These are phyloP conservation scores for Penicillium chermesinum DNA, from an alignment of 495 filamentous ascomycete genomes.

Conservation along the genomic window DNA sequence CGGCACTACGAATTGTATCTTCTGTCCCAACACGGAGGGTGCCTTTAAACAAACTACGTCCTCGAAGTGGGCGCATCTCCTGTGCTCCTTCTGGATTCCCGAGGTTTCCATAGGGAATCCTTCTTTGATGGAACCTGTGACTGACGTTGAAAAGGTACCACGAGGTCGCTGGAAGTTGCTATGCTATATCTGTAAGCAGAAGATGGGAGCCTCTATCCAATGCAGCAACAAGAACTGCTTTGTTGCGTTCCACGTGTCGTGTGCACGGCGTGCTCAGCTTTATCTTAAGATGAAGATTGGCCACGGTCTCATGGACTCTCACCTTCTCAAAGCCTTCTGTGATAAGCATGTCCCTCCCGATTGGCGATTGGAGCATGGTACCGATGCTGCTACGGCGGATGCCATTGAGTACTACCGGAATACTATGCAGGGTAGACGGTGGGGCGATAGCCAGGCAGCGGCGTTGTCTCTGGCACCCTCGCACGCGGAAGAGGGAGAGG, in stretches of 20 bases:
- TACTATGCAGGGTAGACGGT: slow-evolving; percentile 77
- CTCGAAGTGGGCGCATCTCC: slow-evolving; percentile 91
- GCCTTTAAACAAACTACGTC: slow-evolving; percentile 97
- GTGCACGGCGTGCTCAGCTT: slow-evolving; percentile 79
- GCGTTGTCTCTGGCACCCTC: slow-evolving; percentile 72
- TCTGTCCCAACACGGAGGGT: slow-evolving; percentile 95
- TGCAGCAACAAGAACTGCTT: slow-evolving; percentile 97
- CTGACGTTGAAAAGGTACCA: slow-evolving; percentile 95
- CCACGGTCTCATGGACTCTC: slow-evolving; percentile 85
- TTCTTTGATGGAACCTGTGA: slow-evolving; percentile 96
- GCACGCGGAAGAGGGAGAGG: slow-evolving; percentile 41
- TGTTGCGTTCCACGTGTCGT: slow-evolving; percentile 97
- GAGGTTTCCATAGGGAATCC: slow-evolving; percentile 94
- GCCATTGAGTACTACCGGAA: slow-evolving; percentile 79
- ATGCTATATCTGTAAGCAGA: slow-evolving; percentile 96
- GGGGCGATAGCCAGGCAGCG: slow-evolving; percentile 85
- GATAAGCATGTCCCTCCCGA: slow-evolving; percentile 92
- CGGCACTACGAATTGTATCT: slow-evolving; percentile 91
- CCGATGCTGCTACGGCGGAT: slow-evolving; percentile 58
- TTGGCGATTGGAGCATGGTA: slow-evolving; percentile 81
- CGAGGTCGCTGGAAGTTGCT: slow-evolving; percentile 86
- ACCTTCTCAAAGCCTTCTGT: slow-evolving; percentile 87
- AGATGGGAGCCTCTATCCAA: slow-evolving; percentile 97
- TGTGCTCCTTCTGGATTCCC: slow-evolving; percentile 98
- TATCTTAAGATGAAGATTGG: slow-evolving; percentile 95